Evolutionary conservation across 352 stramenopile species (phyloP).

Genomic region (Globisporangium abappressorium): DNA sequence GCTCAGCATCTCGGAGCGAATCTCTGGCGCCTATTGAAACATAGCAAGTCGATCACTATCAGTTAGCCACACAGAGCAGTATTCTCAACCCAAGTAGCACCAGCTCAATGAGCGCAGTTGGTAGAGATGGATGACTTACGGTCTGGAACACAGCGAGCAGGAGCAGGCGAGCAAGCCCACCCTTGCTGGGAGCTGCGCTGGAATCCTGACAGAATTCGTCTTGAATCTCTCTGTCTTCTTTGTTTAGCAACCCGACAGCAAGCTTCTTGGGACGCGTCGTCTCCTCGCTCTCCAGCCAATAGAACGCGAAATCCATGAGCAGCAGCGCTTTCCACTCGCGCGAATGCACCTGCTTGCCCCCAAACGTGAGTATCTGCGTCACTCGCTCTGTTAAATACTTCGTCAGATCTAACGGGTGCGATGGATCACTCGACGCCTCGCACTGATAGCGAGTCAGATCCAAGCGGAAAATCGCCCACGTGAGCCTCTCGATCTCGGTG

Average conservation of each 20-base stretch:
- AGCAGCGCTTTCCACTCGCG: conserved; percentile 75
- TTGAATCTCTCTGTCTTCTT: background rate
- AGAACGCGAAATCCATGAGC: conserved; percentile 69
- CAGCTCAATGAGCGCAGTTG: background rate
- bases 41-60: background rate
- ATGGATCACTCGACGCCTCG: background rate
- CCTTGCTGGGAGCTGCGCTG: conserved; percentile 3
- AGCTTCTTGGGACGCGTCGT: background rate
- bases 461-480: conserved; percentile 23
- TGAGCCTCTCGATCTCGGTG: conserved; percentile 42
- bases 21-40: conserved; percentile 39
- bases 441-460: conserved; percentile 2
- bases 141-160: conserved; percentile 22
- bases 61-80: background rate
- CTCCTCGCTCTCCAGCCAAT: conserved; percentile 40
- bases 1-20: conserved; percentile 46
- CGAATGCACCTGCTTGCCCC: conserved; percentile 62
- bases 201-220: background rate
- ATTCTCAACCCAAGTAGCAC: too few species aligned
- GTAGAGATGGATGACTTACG: background rate
- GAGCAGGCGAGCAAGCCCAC: conserved; percentile 10
- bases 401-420: conserved; percentile 9
- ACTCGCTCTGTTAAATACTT: conserved; percentile 35
- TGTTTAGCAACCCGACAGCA: background rate
- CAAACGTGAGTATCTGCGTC: conserved; percentile 49